These are phyloP conservation scores for Sequoiadendron giganteum DNA, from an alignment of 75 land plant species.

Conservation along the genomic window DNA sequence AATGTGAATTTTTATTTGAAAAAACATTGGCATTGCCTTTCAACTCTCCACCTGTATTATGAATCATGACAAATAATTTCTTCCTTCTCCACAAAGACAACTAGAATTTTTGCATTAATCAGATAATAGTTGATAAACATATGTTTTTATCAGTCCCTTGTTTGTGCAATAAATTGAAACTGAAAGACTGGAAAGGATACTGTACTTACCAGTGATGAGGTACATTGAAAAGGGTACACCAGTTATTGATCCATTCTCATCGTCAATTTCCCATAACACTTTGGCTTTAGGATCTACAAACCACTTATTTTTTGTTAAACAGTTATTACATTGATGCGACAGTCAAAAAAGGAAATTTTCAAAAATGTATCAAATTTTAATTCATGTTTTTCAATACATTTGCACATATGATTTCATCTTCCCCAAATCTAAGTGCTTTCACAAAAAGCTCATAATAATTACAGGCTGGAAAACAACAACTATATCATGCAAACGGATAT, in stretches of 20 bases:
- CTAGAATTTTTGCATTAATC: not conserved
- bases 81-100: not conserved
- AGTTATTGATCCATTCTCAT: slow-evolving; percentile 55
- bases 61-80: not conserved
- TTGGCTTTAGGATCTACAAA: slow-evolving; percentile 47
- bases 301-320: not conserved
- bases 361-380: not conserved
- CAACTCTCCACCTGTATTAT: not conserved
- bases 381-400: not conserved
- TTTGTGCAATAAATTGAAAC: not conserved
- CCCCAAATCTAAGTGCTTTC: not conserved
- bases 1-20: not conserved
- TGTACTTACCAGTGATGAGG: slow-evolving; percentile 61
- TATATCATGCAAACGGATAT: not conserved
- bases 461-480: not conserved
- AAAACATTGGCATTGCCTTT: not conserved
- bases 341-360: not conserved
- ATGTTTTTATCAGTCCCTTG: not conserved
- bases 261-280: slow-evolving; percentile 92
- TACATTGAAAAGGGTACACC: slow-evolving; percentile 88
- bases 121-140: not conserved
- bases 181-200: not conserved
- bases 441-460: not conserved
- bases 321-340: not conserved
- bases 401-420: not conserved